Evolutionary conservation across 352 stramenopile genomes (phyloP).

Genomic region (Phytophthora aleatoria): DNA sequence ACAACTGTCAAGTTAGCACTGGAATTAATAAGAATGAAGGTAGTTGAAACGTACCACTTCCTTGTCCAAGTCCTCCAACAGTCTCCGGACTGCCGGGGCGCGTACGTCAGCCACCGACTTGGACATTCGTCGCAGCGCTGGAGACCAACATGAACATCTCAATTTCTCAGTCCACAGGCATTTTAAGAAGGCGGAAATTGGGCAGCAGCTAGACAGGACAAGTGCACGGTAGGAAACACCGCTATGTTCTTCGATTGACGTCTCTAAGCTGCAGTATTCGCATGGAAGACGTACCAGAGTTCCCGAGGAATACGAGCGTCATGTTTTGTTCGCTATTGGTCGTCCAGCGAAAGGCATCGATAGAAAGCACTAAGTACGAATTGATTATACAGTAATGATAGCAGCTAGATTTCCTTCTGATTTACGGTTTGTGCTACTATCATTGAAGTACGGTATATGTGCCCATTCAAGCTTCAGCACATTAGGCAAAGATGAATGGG

Average conservation of each 20-base stretch:
- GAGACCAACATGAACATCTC: conserved; percentile 4
- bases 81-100: conserved; percentile 46
- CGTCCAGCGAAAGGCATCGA: not conserved
- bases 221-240: not conserved
- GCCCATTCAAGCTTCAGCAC: not conserved
- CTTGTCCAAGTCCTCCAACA: conserved; percentile 66
- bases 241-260: not conserved
- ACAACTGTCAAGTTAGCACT: conserved; percentile 4
- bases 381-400: conserved; percentile 1
- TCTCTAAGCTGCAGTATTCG: not conserved
- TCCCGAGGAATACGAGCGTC: conserved; percentile 77
- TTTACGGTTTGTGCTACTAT: not conserved
- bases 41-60: conserved; percentile 50
- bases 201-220: not conserved
- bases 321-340: conserved; percentile 26
- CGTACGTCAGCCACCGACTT: conserved; percentile 67
- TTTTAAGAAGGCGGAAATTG: not conserved
- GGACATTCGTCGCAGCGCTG: conserved; percentile 73
- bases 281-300: conserved; percentile 49
- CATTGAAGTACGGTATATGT: not conserved
- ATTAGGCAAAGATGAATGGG: conserved; percentile 31
- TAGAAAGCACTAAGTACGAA: conserved; percentile 23
- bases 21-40: not conserved
- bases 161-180: conserved; percentile 16
- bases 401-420: no score